These are phyloP conservation scores for Verruconis gallopava DNA, from an alignment of 2,329 filamentous ascomycete genomes.

Conservation along the genomic window DNA sequence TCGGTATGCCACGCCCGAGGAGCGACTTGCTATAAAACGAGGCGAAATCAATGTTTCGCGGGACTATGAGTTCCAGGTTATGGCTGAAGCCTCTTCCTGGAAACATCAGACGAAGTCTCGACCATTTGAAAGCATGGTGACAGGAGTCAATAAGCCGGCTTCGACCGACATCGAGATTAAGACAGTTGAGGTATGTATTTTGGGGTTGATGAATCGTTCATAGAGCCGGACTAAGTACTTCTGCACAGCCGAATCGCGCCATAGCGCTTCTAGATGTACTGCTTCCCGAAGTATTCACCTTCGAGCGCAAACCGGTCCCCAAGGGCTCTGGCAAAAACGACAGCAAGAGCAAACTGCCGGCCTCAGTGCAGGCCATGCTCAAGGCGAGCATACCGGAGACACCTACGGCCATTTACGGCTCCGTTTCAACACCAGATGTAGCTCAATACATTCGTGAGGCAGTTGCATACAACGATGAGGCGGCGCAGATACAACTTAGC, in stretches of 20 bases:
- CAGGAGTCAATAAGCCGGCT: not conserved
- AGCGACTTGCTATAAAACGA: constrained; percentile 32
- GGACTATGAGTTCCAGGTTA: constrained; percentile 30
- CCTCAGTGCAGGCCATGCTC: constrained; percentile 11
- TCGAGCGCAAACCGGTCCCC: constrained; percentile 33
- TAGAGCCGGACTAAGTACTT: not conserved
- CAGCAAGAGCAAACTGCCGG: constrained; percentile 6
- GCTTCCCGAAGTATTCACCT: constrained; percentile 34
- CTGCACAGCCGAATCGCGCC: constrained; percentile 31
- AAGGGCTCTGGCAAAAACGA: constrained; percentile 18
- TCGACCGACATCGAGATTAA: not conserved
- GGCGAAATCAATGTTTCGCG: constrained; percentile 32
- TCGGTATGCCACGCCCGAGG: constrained; percentile 36
- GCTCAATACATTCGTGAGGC: constrained; percentile 34
- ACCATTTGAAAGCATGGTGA: not conserved
- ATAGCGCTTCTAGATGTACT: constrained; percentile 35
- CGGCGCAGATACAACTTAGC: constrained; percentile 34
- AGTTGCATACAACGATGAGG: constrained; percentile 39
- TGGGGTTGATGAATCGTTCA: not conserved
- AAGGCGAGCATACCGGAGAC: constrained; percentile 13
- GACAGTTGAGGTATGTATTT: not conserved
- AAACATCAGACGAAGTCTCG: not conserved
- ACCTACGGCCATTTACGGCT: constrained; percentile 35
- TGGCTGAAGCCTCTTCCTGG: not conserved
- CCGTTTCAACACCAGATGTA: constrained; percentile 42